Evolutionary conservation across 345 rosid species (phyloP).

Genomic region (Litchi chinensis): DNA sequence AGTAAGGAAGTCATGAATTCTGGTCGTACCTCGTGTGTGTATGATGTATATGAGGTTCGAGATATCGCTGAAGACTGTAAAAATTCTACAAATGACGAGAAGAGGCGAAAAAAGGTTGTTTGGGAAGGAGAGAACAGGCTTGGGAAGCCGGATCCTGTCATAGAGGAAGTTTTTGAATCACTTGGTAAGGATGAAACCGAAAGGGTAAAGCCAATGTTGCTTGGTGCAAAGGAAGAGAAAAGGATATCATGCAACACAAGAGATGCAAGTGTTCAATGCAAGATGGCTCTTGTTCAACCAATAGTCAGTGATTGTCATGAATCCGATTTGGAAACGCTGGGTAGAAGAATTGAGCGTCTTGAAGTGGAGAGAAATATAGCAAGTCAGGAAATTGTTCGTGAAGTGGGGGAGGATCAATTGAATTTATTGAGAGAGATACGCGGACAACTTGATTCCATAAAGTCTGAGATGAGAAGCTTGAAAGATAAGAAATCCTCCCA

Average conservation of each 20-base stretch:
- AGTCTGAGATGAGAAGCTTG: slow-evolving; percentile 54
- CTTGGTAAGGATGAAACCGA: slow-evolving; percentile 26
- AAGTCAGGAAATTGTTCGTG: slow-evolving; percentile 39
- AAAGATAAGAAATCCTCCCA: slow-evolving; percentile 37
- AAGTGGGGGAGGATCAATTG: slow-evolving; percentile 48
- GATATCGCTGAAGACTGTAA: slow-evolving; percentile 28
- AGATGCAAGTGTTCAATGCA: slow-evolving; percentile 22
- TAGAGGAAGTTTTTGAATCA: slow-evolving; percentile 23
- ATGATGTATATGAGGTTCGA: slow-evolving; percentile 75
- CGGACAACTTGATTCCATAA: slow-evolving; percentile 66
- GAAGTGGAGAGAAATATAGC: slow-evolving; percentile 41
- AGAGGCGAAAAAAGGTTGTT: slow-evolving; percentile 19
- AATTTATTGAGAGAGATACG: slow-evolving; percentile 62
- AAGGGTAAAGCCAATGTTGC: slow-evolving; percentile 39
- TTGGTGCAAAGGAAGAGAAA: slow-evolving; percentile 23
- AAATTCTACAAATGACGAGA: slow-evolving; percentile 10
- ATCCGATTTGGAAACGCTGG: slow-evolving; percentile 35
- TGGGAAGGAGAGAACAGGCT: slow-evolving; percentile 39
- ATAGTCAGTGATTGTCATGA: not conserved
- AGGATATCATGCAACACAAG: slow-evolving; percentile 24
- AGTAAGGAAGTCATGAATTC: slow-evolving; percentile 28
- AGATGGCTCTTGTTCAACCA: slow-evolving; percentile 18
- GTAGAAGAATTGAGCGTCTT: slow-evolving; percentile 48
- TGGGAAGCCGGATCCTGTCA: slow-evolving; percentile 32
- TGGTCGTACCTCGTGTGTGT: slow-evolving; percentile 40